Percentiles rank a stretch among this genome's conserved stretches.
These are phyloP conservation scores for Orbilia oligospora DNA, from an alignment of 2,329 filamentous ascomycete genomes.

Conservation along the genomic window DNA sequence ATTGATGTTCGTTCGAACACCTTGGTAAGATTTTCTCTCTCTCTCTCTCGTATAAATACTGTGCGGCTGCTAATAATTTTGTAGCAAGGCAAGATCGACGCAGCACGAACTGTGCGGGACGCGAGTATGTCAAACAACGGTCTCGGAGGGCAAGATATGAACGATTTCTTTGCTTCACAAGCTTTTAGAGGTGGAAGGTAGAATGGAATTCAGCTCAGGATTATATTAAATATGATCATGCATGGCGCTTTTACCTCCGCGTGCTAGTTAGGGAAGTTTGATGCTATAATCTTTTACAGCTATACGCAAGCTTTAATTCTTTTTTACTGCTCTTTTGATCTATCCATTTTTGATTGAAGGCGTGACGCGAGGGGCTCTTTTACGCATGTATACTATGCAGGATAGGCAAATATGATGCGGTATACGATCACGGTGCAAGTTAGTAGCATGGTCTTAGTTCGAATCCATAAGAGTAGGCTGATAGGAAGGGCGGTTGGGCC, in stretches of 20 bases:
- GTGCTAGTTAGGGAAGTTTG: slow-evolving; percentile 30
- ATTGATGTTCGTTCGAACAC: slow-evolving; percentile 75
- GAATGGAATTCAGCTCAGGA: not conserved
- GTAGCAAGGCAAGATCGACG: slow-evolving; percentile 58
- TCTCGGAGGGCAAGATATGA: slow-evolving; percentile 59
- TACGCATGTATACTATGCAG: slow-evolving; percentile 40
- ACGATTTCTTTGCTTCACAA: slow-evolving; percentile 58
- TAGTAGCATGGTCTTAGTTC: not conserved
- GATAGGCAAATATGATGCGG: slow-evolving; percentile 29
- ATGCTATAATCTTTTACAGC: slow-evolving; percentile 22
- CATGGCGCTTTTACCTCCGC: not conserved
- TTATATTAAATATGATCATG: not conserved
- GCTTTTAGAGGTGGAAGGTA: slow-evolving; percentile 53
- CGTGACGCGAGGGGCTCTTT: slow-evolving; percentile 20
- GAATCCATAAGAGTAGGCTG: not conserved
- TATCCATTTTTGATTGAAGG: slow-evolving; percentile 21
- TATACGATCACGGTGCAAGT: not conserved
- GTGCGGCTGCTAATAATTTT: not conserved
- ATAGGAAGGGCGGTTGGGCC: not conserved
- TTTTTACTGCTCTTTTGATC: not conserved
- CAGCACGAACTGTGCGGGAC: slow-evolving; percentile 40
- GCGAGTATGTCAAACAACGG: slow-evolving; percentile 55
- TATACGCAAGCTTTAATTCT: slow-evolving; percentile 12
- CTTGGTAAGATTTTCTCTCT: slow-evolving; percentile 38
- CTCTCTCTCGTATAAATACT: not conserved